Base-by-base conservation (phyloP, 2,329 filamentous ascomycete species). In the Penicillium fuscoglaucum region DNA sequence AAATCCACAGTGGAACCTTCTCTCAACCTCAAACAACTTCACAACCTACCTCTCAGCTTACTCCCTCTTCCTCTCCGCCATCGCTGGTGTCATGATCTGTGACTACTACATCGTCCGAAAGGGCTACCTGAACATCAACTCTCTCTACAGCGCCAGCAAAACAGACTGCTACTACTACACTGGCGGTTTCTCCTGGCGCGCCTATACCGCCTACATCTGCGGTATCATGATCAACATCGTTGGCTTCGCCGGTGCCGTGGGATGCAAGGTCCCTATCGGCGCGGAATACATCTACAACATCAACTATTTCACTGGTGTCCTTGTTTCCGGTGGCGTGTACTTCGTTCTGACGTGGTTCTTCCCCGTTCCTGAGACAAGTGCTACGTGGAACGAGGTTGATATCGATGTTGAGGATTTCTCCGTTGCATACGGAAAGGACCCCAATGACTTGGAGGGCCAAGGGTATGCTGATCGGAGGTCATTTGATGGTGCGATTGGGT, bases 191-290 rank as follows among this genome's bases (percentile, higher is more conserved):
- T 86, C 93, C 72, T 95, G 90, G 89, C 87, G 91, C 43, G 93
- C 86, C 1, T 97, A 96, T 67, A 83, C 80, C 0, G 90, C 93
- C 0, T 96, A 96, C 72, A 83, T 96, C 59, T 80, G 84, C 1
- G 92, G 92, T 13, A 96, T 96, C 61, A 72, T 95, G 6, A 88
- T 96, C 80, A 96, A 96, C 67, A 90, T 97, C 4, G 91, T 96
- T 5, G 93, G 93, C 0, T 97, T 97, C 65, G 91, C 87, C 0
- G 92, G 91, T 3, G 91, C 90, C 0, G 84, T 96, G 28, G 91
- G 91, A 0, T 75, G 72, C 21, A 70, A 77, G 0, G 91, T 96
- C 0, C 93, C 93, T 0, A 79, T 84, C 6, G 92, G 89, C 1
- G 93, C 93, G 0, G 86, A 83, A 0, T 96, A 96, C 70, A 86